Evolutionary conservation across 1,139 yeast genomes (phyloP).

Genomic region (Geotrichum carabidarum): DNA sequence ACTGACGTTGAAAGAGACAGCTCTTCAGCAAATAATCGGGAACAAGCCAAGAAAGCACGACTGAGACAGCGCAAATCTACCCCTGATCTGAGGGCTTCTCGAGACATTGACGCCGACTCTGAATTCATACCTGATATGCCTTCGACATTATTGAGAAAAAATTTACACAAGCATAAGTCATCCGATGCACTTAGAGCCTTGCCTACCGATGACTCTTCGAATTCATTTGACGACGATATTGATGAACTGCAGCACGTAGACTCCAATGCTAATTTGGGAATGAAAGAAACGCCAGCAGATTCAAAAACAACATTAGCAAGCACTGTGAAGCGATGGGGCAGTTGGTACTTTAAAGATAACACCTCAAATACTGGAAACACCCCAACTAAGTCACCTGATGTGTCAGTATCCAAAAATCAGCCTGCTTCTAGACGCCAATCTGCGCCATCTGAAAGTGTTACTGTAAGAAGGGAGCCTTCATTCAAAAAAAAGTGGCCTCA

Average conservation of each 20-base stretch:
- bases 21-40: not conserved
- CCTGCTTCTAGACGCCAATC: not conserved
- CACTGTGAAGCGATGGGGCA: conserved; percentile 32
- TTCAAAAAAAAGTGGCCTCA: not conserved
- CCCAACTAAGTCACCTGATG: too few relatives aligned
- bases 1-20: not conserved
- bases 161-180: not conserved
- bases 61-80: conserved; percentile 4
- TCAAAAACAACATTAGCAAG: conserved; percentile 24
- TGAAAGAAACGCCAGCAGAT: not conserved
- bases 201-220: not conserved
- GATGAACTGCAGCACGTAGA: conserved; percentile 19
- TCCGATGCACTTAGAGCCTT: not conserved
- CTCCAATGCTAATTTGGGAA: not conserved
- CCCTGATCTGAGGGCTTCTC: conserved; percentile 3
- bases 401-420: not conserved
- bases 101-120: not conserved
- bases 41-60: not conserved
- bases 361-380: not conserved
- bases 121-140: not conserved
- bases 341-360: conserved; percentile 30
- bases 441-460: not conserved
- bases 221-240: conserved; percentile 20
- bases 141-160: not conserved
- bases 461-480: not conserved